These are phyloP conservation scores for Quercus wislizeni DNA, from an alignment of 306 rosid genomes.

Conservation along the genomic window DNA sequence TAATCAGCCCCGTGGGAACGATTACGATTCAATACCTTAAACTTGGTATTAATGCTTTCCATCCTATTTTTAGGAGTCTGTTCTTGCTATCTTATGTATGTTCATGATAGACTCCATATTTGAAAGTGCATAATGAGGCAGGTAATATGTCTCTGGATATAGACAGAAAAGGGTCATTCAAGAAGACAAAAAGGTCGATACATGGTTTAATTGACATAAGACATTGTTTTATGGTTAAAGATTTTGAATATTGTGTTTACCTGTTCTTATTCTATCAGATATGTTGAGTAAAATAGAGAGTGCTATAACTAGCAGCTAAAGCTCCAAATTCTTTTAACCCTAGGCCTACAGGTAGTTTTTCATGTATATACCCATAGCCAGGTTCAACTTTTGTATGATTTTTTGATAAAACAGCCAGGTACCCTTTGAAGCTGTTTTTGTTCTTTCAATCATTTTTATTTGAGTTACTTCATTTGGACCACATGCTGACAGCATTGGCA, in stretches of 20 bases:
- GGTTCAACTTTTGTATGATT: no score
- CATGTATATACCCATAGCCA: slow-evolving; percentile 16
- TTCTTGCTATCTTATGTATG: background rate
- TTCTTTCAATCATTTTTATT: background rate
- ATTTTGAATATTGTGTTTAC: background rate
- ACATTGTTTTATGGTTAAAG: background rate
- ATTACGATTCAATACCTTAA: background rate
- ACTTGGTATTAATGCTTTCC: background rate
- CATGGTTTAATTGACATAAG: background rate
- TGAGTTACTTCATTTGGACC: background rate
- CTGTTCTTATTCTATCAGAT: background rate
- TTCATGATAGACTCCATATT: background rate
- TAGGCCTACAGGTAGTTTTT: slow-evolving; percentile 11
- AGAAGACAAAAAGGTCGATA: slow-evolving; percentile 19
- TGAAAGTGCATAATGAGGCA: background rate
- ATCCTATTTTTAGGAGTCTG: background rate
- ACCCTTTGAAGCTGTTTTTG: background rate
- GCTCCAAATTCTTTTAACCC: slow-evolving; percentile 12
- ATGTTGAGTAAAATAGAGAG: background rate
- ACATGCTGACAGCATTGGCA: background rate
- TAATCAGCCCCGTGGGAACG: background rate
- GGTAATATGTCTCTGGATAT: slow-evolving; percentile 1
- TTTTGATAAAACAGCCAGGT: background rate
- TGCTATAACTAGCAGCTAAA: slow-evolving; percentile 18
- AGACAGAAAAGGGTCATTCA: slow-evolving; percentile 4